Evolutionary conservation across 768 basidiomycete genomes (phyloP).

Genomic region (Naganishia randhawae): DNA sequence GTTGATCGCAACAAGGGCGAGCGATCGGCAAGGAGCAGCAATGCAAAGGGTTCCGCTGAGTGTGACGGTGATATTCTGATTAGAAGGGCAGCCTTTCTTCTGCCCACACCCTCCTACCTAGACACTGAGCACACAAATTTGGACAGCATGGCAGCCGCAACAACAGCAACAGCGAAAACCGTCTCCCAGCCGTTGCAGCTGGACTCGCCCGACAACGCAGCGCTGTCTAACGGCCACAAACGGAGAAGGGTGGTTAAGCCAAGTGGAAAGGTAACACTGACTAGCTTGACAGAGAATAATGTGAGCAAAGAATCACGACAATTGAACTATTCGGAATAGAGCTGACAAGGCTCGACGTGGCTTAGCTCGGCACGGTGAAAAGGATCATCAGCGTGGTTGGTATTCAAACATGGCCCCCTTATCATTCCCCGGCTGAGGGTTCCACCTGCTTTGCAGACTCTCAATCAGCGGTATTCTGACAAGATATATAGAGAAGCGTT

Average conservation of each 20-base stretch:
- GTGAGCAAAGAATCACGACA: too few species aligned
- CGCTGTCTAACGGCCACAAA: conserved; percentile 20
- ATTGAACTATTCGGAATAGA: too few species aligned
- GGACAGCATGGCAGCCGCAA: conserved; percentile 17
- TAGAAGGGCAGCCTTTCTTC: too few species aligned
- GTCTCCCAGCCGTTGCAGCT: conserved; percentile 21
- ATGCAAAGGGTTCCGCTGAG: too few species aligned
- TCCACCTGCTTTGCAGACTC: not conserved
- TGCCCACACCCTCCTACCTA: too few species aligned
- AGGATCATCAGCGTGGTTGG: conserved; percentile 44
- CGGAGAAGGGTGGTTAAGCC: conserved; percentile 37
- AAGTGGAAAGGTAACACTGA: conserved; percentile 45
- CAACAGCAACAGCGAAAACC: conserved; percentile 20
- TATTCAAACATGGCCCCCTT: not conserved
- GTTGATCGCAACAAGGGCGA: too few species aligned
- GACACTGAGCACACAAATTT: too few species aligned
- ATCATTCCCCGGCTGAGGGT: not conserved
- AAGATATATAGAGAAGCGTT: conserved; percentile 48
- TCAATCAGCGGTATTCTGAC: conserved; percentile 38
- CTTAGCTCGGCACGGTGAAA: conserved; percentile 45
- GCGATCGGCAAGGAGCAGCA: too few species aligned
- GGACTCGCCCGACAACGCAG: not conserved
- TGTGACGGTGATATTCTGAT: too few species aligned
- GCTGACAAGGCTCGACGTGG: not conserved
- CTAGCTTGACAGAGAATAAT: conserved; percentile 48